Percentiles rank a stretch among this genome's conserved stretches.
Evolutionary conservation across 768 basidiomycete genomes (phyloP).

Genomic region (Leucosporidium yakuticum): DNA sequence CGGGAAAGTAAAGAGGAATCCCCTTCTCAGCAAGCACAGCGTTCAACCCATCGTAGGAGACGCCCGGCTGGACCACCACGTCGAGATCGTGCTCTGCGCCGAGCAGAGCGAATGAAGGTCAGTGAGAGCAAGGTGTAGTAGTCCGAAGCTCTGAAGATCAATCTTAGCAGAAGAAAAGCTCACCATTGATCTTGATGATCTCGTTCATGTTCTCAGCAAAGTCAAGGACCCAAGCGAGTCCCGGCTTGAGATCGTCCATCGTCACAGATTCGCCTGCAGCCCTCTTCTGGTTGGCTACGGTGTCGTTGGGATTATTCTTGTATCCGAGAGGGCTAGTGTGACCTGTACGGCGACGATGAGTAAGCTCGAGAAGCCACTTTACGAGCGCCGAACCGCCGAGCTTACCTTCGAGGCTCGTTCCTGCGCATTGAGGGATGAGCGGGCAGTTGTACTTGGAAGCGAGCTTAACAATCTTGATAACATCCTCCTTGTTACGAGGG

Average conservation of each 20-base stretch:
- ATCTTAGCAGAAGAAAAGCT: constrained; percentile 41
- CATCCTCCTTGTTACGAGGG: constrained; percentile 67
- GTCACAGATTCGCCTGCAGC: constrained; percentile 12
- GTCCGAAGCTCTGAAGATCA: too few species aligned
- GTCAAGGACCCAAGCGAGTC: constrained; percentile 30
- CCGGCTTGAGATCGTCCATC: constrained; percentile 35
- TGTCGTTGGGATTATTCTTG: constrained; percentile 19
- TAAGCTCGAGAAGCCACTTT: background rate
- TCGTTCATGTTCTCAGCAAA: constrained; percentile 57
- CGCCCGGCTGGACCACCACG: constrained; percentile 67
- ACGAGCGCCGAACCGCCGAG: background rate
- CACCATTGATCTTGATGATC: constrained; percentile 67
- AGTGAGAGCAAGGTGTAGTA: too few species aligned
- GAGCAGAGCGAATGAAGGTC: too few species aligned
- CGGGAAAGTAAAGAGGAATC: constrained; percentile 69
- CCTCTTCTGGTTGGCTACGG: constrained; percentile 12
- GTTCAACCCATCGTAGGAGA: constrained; percentile 72
- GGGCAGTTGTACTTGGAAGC: constrained; percentile 69
- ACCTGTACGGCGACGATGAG: constrained; percentile 14
- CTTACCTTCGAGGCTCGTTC: constrained; percentile 81
- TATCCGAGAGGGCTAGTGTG: constrained; percentile 30
- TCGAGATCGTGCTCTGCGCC: constrained; percentile 54
- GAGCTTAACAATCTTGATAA: constrained; percentile 70
- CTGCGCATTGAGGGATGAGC: constrained; percentile 73
- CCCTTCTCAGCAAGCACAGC: constrained; percentile 60